Evolutionary conservation across 495 filamentous ascomycete genomes (phyloP), one percentile per base, ranked within the genome.

Genomic region (Oidiodendron maius): DNA sequence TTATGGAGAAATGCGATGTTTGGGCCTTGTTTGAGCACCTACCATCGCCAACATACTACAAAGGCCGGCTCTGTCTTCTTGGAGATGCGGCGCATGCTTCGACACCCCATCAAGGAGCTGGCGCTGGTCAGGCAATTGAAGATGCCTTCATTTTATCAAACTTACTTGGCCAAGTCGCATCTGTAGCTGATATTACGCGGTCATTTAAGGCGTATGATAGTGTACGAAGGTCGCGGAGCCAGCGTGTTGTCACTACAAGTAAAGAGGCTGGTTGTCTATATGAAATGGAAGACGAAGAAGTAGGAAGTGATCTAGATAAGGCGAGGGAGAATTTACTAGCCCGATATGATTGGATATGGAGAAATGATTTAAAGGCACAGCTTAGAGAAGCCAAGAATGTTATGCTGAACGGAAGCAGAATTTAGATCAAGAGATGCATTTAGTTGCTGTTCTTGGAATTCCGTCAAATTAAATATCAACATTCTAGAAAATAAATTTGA

Each of bases 61-160:
- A 71, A 24, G 75, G 71, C 2, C 67, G 71, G 0, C 55, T 87
- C 0, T 76, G 73, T 4, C 65, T 87, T 2, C 62, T 85, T 0
- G 84, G 85, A 1, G 84, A 87, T 52, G 83, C 84, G 0, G 83
- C 83, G 0, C 84, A 87, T 52, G 82, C 83, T 0, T 74, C 74
- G 0, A 84, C 82, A 2, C 84, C 84, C 0, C 82, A 86, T 55
- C 81, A 86, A 53, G 83, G 82, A 8, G 71, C 82, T 1, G 84
- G 83, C 0, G 82, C 82, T 0, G 82, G 83, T 0, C 76, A 82
- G 64, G 78, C 80, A 2, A 76, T 87, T 25, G 84, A 87, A 56
- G 84, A 87, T 62, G 75, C 80, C 4, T 73, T 73, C 40, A 69
- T 85, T 11, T 63, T 87, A 1, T 67, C 72, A 11, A 67, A 70